Percentiles rank a stretch among this genome's conserved stretches.
Evolutionary conservation across 78 protist genomes (phyloP).

Genomic region (Dictyostelium firmibasis): DNA sequence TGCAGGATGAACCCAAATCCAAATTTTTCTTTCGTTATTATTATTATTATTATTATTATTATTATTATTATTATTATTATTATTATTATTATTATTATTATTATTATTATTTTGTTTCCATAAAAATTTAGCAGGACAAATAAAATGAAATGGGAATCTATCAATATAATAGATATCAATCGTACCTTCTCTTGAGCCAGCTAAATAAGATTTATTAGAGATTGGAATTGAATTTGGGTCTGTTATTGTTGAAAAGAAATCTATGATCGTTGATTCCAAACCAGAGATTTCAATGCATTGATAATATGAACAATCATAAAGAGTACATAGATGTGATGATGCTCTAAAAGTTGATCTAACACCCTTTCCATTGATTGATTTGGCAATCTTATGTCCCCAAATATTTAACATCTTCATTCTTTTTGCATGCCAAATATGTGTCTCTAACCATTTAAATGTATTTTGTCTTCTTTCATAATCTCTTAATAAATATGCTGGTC

Average conservation of each 20-base stretch:
- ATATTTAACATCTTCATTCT: conserved; percentile 81
- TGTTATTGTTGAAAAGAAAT: conserved; percentile 21
- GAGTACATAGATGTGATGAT: conserved; percentile 22
- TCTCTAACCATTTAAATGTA: conserved; percentile 86
- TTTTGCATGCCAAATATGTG: conserved; percentile 92
- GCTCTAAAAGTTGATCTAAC: conserved; percentile 69
- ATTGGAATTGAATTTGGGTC: conserved; percentile 34
- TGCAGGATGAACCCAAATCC: conserved; percentile 78
- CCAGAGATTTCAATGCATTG: conserved; percentile 40
- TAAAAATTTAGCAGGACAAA: conserved; percentile 37
- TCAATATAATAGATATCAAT: conserved; percentile 22
- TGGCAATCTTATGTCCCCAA: conserved; percentile 78
- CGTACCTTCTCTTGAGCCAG: conserved; percentile 57
- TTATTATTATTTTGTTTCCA: conserved; percentile 24
- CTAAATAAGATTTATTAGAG: background rate
- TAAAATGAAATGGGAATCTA: conserved; percentile 59
- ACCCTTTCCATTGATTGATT: conserved; percentile 32
- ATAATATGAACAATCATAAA: conserved; percentile 59
- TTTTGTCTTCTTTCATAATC: conserved; percentile 60
- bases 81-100: background rate
- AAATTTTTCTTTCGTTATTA: conserved; percentile 11
- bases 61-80: background rate
- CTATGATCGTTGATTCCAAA: background rate
- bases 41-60: background rate
- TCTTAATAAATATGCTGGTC: conserved; percentile 55